Evolutionary conservation across 805 yeast species (phyloP).

Genomic region (Candida bentonensis): DNA sequence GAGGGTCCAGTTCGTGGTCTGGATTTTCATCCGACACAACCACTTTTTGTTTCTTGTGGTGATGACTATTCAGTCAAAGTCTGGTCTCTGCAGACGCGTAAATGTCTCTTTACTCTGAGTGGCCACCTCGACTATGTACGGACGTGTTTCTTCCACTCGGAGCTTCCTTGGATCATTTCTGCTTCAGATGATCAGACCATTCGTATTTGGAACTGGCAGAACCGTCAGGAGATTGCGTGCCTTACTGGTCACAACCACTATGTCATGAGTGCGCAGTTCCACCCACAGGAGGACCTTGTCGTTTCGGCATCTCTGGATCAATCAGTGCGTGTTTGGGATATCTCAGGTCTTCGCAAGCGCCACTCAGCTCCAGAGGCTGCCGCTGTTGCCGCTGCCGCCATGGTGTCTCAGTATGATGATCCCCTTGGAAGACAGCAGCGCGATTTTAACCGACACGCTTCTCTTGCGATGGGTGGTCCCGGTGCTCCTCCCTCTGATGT

Average conservation of each 20-base stretch:
- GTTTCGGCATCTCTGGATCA: constrained; percentile 95
- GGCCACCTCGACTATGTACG: constrained; percentile 96
- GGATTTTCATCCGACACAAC: constrained; percentile 96
- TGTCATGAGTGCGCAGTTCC: constrained; percentile 97
- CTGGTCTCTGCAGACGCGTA: constrained; percentile 87
- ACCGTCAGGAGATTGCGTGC: constrained; percentile 92
- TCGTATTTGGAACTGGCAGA: constrained; percentile 99
- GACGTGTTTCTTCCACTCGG: constrained; percentile 87
- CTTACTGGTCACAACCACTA: constrained; percentile 97
- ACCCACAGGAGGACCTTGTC: constrained; percentile 85
- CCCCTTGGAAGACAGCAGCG: constrained; percentile 40
- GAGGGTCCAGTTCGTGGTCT: constrained; percentile 96
- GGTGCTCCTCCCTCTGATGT: constrained; percentile 35
- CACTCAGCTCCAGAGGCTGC: constrained; percentile 61
- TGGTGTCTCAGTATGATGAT: constrained; percentile 9
- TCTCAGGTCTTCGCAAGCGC: constrained; percentile 83
- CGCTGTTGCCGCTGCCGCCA: constrained; percentile 4
- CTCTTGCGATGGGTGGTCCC: constrained; percentile 4
- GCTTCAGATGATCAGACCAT: constrained; percentile 97
- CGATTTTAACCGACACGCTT: background rate
- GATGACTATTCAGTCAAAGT: constrained; percentile 92
- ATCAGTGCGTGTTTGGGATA: constrained; percentile 99
- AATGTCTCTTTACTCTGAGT: constrained; percentile 77
- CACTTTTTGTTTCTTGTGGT: constrained; percentile 92
- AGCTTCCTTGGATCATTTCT: constrained; percentile 93